Conservation (phyloP, 78 protist species). For the Dictyostelium citrinum region DNA sequence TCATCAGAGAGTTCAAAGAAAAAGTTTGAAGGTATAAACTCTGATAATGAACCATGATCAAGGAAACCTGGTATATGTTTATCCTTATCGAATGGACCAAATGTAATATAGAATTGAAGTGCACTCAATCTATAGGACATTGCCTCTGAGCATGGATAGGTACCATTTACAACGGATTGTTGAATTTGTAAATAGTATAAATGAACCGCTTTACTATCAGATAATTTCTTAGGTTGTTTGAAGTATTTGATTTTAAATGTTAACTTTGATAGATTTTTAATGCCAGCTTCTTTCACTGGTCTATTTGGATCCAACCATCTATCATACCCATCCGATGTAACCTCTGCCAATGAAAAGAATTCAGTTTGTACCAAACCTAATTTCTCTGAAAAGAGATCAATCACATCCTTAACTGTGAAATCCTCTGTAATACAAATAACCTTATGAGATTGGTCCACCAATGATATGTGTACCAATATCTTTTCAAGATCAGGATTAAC, state of each 20-base stretch:
- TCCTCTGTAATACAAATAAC: slow-evolving; percentile 71
- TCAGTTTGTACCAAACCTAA: slow-evolving; percentile 50
- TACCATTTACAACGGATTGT: slow-evolving; percentile 40
- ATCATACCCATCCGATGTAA: slow-evolving; percentile 43
- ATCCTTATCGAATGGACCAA: slow-evolving; percentile 57
- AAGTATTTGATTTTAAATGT: slow-evolving; percentile 53
- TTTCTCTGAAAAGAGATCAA: slow-evolving; percentile 36
- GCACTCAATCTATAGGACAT: slow-evolving; percentile 59
- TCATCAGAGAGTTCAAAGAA: slow-evolving; percentile 45
- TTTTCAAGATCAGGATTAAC: slow-evolving; percentile 17
- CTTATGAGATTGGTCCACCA: slow-evolving; percentile 65
- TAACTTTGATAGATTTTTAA: slow-evolving; percentile 34
- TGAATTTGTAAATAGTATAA: slow-evolving; percentile 62
- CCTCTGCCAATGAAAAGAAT: slow-evolving; percentile 53
- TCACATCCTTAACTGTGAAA: slow-evolving; percentile 52
- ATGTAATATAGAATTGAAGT: slow-evolving; percentile 42
- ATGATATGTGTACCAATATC: slow-evolving; percentile 27
- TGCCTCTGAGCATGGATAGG: slow-evolving; percentile 75
- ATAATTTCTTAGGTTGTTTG: slow-evolving; percentile 54
- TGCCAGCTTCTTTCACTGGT: slow-evolving; percentile 28
- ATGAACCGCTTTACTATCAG: slow-evolving; percentile 59
- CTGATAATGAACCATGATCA: slow-evolving; percentile 34
- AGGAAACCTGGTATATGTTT: slow-evolving; percentile 68
- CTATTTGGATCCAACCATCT: slow-evolving; percentile 71
- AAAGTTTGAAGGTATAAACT: slow-evolving; percentile 20